A percentile compares a stretch with the other conserved stretches of the same genome.
phyloP scores from a whole-genome alignment of 2,329 filamentous ascomycete species.

The Pochonia chlamydosporia region DNA sequence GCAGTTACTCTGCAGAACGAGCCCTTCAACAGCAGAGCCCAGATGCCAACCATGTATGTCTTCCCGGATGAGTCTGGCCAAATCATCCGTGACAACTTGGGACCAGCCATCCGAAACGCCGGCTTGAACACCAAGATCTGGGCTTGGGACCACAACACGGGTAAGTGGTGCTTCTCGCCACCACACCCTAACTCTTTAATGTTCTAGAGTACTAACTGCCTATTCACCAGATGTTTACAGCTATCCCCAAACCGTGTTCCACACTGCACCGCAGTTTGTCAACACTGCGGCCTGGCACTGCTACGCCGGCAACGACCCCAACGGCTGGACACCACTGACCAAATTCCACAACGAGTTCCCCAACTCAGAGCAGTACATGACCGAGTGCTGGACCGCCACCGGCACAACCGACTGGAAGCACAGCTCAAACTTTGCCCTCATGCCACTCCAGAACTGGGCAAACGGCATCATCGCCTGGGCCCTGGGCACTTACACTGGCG shows the following conservation, averaged over 20 bases:
- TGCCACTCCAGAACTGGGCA: slow-evolving; percentile 43
- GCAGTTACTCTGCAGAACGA: slow-evolving; percentile 41
- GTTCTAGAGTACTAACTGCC: too few species aligned
- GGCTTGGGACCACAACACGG: slow-evolving; percentile 35
- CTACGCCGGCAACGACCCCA: slow-evolving; percentile 24
- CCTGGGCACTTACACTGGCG: slow-evolving; percentile 35
- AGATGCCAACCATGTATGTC: slow-evolving; percentile 33
- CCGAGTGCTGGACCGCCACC: slow-evolving; percentile 39
- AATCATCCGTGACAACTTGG: slow-evolving; percentile 32
- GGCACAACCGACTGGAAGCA: slow-evolving; percentile 38
- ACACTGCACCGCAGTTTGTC: slow-evolving; percentile 24
- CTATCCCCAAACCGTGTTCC: slow-evolving; percentile 33
- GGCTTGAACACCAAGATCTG: slow-evolving; percentile 39
- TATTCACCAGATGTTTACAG: slow-evolving; percentile 21
- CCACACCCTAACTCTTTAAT: too few species aligned
- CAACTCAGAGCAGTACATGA: slow-evolving; percentile 38
- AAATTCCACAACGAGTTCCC: slow-evolving; percentile 35
- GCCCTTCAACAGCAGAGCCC: slow-evolving; percentile 32
- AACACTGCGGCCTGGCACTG: slow-evolving; percentile 35
- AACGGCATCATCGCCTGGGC: slow-evolving; percentile 38
- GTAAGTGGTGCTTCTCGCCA: background rate
- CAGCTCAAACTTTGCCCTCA: slow-evolving; percentile 36
- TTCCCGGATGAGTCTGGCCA: slow-evolving; percentile 28
- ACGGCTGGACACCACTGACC: slow-evolving; percentile 30
- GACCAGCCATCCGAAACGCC: slow-evolving; percentile 30